A percentile compares a stretch with the other conserved stretches of the same genome.
These are phyloP conservation scores for Hypoxylon subgilvum DNA, from an alignment of 495 filamentous ascomycete species.

Conservation along the genomic window DNA sequence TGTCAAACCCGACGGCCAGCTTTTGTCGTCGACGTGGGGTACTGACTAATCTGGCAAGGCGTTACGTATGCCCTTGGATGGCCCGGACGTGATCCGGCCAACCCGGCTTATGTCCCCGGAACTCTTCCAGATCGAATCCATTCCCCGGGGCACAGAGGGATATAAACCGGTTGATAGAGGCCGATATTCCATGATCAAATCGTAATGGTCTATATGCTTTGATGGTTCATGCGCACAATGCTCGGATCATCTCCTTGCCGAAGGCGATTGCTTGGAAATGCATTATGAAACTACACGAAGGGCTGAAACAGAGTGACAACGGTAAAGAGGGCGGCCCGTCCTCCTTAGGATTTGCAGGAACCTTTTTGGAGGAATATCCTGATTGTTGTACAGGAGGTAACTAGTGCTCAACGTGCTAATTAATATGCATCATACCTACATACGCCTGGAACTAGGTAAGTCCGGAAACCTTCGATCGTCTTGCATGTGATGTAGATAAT, in stretches of 20 bases:
- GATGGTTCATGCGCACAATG: constrained; percentile 47
- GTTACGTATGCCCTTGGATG: constrained; percentile 22
- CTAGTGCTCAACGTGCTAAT: background rate
- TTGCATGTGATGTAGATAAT: constrained; percentile 36
- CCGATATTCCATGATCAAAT: no score
- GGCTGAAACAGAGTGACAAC: constrained; percentile 63
- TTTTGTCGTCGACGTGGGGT: no score
- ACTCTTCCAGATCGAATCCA: constrained; percentile 15
- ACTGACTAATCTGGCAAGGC: constrained; percentile 6
- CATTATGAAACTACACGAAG: constrained; percentile 43
- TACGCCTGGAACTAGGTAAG: background rate
- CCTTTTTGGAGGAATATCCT: no score
- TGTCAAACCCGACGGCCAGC: no score
- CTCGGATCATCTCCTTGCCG: constrained; percentile 30
- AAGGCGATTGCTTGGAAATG: constrained; percentile 60
- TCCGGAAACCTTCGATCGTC: constrained; percentile 4
- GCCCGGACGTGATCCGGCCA: constrained; percentile 21
- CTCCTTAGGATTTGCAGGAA: background rate
- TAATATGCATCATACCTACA: no score
- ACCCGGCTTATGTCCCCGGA: constrained; percentile 18
- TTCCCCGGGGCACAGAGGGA: no score
- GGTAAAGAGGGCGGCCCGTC: constrained; percentile 42
- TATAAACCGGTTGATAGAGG: no score
- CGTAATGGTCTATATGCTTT: constrained; percentile 62
- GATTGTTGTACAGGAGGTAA: no score